Evolutionary conservation across 2,329 filamentous ascomycete species (phyloP), one percentile per base, ranked within the genome.

Genomic region (Fusarium sublunatum): DNA sequence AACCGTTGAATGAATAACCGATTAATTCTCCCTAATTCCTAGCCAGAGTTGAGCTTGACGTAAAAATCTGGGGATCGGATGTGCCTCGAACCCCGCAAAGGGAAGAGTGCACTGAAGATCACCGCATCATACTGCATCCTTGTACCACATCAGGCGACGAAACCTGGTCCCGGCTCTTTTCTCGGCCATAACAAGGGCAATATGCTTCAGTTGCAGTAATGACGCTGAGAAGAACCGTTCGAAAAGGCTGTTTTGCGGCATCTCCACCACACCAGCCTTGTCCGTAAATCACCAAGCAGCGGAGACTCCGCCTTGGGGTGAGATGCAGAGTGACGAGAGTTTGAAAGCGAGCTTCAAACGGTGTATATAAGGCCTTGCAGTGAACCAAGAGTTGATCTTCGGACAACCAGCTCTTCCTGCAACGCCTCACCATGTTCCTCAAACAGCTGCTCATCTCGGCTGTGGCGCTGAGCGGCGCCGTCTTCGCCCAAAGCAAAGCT

Each of bases 161-260:
- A 43, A 59, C 59, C 46, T 54, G 46, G 32, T 31, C 13, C 59
- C 60, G 60, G 60, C 60, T 64, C 54, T 64, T 64, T 64, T 64
- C 60, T 64, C 60, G 60, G 60, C 35, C 53, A 29, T 64, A 63
- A 44, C 43, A 29, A 34, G 8, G 9, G 11, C 19, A 19, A 32
- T 35, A 13, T 4, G 4, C 22, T 53, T 40, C 15, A 10, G 15
- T 38, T 12, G 13, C 19, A 32, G 12, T 5, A 25, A 47, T 47
- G 29, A 42, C 28, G 42, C 31, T 38, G 40, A 9, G n/a, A 22
- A 35, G 15, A 32, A 24, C 45, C 38, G 19, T 36, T 29, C n/a
- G 6, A 9, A 31, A 35, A 44, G 41, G 10, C 24, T 15, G 5
- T 15, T 25, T 11, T 36, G 10, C 7, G 35, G 47, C 53, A 32